These are phyloP conservation scores for Cyclotella baltica DNA, from an alignment of 108 stramenopile species.

Conservation along the genomic window DNA sequence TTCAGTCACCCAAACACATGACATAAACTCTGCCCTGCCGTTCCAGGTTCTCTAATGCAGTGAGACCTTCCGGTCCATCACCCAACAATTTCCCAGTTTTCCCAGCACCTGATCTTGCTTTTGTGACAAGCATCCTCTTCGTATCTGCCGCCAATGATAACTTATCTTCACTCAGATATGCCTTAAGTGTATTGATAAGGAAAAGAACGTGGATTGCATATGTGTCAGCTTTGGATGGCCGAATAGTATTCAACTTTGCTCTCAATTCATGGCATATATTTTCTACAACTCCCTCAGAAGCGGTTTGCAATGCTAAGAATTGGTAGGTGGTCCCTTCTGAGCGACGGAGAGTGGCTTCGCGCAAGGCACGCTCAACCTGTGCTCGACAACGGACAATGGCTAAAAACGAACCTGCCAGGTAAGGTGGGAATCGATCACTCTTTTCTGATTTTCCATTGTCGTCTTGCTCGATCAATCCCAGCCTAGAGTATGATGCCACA, in stretches of 20 bases:
- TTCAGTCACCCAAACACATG: slow-evolving; percentile 72
- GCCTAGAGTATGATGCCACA: slow-evolving; percentile 67
- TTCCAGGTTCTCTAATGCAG: slow-evolving; percentile 81
- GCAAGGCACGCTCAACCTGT: slow-evolving; percentile 88
- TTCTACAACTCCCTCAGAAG: slow-evolving; percentile 83
- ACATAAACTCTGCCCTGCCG: slow-evolving; percentile 87
- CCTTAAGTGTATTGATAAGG: slow-evolving; percentile 75
- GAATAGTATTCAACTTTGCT: slow-evolving; percentile 65
- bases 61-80: slow-evolving; percentile 86
- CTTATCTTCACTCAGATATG: slow-evolving; percentile 67
- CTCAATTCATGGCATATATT: slow-evolving; percentile 82
- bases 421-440: slow-evolving; percentile 69
- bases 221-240: slow-evolving; percentile 75
- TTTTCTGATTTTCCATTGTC: slow-evolving; percentile 21
- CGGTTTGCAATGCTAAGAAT: slow-evolving; percentile 81
- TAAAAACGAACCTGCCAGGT: slow-evolving; percentile 82
- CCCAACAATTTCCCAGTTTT: slow-evolving; percentile 58
- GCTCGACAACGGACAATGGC: slow-evolving; percentile 87
- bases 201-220: slow-evolving; percentile 85
- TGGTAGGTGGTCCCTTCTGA: slow-evolving; percentile 77
- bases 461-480: slow-evolving; percentile 64
- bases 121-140: slow-evolving; percentile 66
- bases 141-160: slow-evolving; percentile 63
- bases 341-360: slow-evolving; percentile 66
- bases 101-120: slow-evolving; percentile 63